phyloP scores from a whole-genome alignment of 148 eudicot species.

The Persicaria maculosa region DNA sequence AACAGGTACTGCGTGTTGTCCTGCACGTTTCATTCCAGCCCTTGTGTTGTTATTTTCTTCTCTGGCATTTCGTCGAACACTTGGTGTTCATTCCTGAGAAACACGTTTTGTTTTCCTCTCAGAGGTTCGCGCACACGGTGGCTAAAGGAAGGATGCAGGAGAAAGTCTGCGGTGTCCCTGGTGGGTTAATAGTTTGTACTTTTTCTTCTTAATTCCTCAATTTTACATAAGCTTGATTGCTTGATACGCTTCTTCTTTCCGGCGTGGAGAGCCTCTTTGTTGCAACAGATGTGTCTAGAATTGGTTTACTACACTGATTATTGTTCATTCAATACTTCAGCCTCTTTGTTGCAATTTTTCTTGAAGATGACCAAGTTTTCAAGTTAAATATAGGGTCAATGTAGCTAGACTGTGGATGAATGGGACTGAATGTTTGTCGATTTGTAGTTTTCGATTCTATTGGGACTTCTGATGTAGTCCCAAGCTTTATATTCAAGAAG shows the following conservation, averaged over 20 bases:
- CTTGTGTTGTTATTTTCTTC: background rate
- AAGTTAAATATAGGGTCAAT: background rate
- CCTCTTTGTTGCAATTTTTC: background rate
- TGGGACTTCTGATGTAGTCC: background rate
- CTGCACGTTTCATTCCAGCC: background rate
- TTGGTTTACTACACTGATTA: background rate
- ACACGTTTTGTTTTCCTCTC: background rate
- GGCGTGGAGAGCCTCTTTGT: background rate
- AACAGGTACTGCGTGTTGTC: conserved; percentile 3
- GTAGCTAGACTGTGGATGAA: background rate
- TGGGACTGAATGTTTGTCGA: background rate
- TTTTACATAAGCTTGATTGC: background rate
- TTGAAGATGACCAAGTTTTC: background rate
- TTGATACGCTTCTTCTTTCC: background rate
- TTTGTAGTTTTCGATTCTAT: background rate
- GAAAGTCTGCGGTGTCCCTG: background rate
- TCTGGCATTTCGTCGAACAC: background rate
- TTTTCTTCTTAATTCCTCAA: background rate
- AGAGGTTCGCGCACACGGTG: conserved; percentile 2
- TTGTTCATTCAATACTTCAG: background rate
- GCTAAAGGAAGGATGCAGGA: conserved; percentile 1
- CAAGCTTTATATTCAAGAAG: background rate
- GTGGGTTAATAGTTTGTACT: background rate
- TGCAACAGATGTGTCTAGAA: background rate
- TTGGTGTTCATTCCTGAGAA: background rate